These are phyloP conservation scores for Suhomyces terraborum DNA, from an alignment of 1,139 yeast genomes.

Conservation along the genomic window DNA sequence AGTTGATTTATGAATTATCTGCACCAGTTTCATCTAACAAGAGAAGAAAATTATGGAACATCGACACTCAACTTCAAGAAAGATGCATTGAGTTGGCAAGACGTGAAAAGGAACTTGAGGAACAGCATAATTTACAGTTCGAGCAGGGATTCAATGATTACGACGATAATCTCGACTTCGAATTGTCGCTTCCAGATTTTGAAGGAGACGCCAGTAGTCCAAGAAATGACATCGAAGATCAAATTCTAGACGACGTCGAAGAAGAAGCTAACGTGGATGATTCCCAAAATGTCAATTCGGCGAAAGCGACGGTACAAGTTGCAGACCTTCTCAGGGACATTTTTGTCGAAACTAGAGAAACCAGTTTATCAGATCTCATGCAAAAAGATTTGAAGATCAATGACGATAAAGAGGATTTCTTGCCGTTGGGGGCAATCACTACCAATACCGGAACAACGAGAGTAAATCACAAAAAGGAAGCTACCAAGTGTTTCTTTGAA, in stretches of 20 bases:
- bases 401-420: slow-evolving; percentile 15
- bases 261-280: slow-evolving; percentile 17
- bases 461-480: slow-evolving; percentile 54
- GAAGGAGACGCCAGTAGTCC: slow-evolving; percentile 23
- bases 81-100: slow-evolving; percentile 34
- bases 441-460: slow-evolving; percentile 18
- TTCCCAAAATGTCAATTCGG: slow-evolving; percentile 20
- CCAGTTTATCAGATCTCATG: slow-evolving; percentile 45
- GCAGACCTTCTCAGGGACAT: slow-evolving; percentile 52
- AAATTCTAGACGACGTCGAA: slow-evolving; percentile 9
- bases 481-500: slow-evolving; percentile 79
- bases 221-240: slow-evolving; percentile 9
- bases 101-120: slow-evolving; percentile 27
- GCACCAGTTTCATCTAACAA: slow-evolving; percentile 28
- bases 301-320: slow-evolving; percentile 56
- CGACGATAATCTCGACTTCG: slow-evolving; percentile 38
- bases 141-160: slow-evolving; percentile 26
- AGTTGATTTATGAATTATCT: slow-evolving; percentile 39
- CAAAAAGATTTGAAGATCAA: slow-evolving; percentile 36
- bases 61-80: slow-evolving; percentile 29
- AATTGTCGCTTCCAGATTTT: slow-evolving; percentile 42
- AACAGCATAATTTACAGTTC: slow-evolving; percentile 23
- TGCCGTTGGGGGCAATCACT: slow-evolving; percentile 34
- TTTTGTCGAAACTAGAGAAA: slow-evolving; percentile 25
- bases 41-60: slow-evolving; percentile 25